These are phyloP conservation scores for Chalciporus piperatus DNA, from an alignment of 768 basidiomycete species.

Conservation along the genomic window DNA sequence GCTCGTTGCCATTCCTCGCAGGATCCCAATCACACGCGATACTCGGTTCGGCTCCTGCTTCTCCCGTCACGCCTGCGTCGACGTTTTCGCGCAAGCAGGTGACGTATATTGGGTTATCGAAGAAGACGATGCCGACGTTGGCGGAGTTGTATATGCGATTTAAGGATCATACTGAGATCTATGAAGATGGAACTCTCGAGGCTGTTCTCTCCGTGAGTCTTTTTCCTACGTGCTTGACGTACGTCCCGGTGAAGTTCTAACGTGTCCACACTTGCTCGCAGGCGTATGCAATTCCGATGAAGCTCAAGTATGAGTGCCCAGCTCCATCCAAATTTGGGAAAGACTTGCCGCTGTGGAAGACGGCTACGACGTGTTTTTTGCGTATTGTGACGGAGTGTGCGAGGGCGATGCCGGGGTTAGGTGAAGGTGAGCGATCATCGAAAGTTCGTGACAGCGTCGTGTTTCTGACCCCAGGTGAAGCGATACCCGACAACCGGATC, in stretches of 20 bases:
- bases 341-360: conserved; percentile 91
- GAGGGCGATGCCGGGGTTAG: conserved; percentile 47
- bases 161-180: conserved; percentile 59
- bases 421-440: conserved; percentile 40
- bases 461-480: conserved; percentile 28
- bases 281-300: conserved; percentile 90
- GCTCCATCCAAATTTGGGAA: conserved; percentile 83
- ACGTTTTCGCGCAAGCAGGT: conserved; percentile 54
- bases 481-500: conserved; percentile 57
- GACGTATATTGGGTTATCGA: conserved; percentile 88
- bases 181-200: conserved; percentile 81
- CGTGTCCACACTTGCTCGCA: conserved; percentile 22
- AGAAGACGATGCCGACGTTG: conserved; percentile 81
- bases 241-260: too few relatives aligned
- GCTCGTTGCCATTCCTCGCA: conserved; percentile 83
- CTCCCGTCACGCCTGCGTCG: conserved; percentile 8
- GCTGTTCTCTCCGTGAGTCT: conserved; percentile 67
- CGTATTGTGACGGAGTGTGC: conserved; percentile 68
- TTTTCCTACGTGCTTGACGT: not conserved
- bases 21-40: conserved; percentile 56
- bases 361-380: conserved; percentile 80
- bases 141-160: conserved; percentile 74
- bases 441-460: not conserved
- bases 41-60: conserved; percentile 3
- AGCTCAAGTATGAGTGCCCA: conserved; percentile 94